Conservation (phyloP, 768 basidiomycete species). For the Sporobolomyces roseus region DNA sequence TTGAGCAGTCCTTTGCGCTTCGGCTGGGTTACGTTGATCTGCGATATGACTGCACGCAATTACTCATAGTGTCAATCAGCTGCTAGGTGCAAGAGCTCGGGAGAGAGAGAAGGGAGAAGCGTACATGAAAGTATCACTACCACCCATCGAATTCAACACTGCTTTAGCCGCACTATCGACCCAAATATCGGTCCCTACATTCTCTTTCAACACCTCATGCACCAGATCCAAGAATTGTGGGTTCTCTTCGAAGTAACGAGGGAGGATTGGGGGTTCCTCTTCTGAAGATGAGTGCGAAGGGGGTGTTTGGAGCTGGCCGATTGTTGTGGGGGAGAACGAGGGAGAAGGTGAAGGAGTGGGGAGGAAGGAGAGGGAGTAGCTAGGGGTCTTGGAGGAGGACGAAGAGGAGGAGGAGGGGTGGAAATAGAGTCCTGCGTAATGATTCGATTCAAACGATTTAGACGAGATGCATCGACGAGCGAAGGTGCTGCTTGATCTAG, state of each 20-base stretch:
- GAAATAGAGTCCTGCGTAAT: conserved; percentile 30
- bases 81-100: neutral
- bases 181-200: conserved; percentile 17
- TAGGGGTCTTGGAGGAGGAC: neutral
- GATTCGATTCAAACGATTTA: neutral
- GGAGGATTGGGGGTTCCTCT: conserved; percentile 9
- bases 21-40: conserved; percentile 35
- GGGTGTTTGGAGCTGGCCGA: conserved; percentile 20
- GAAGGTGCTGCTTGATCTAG: too few species aligned
- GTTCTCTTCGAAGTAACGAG: conserved; percentile 34
- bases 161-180: conserved; percentile 25
- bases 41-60: conserved; percentile 26
- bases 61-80: too few species aligned
- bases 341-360: conserved; percentile 18
- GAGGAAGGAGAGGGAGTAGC: conserved; percentile 36
- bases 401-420: conserved; percentile 12
- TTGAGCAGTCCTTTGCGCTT: conserved; percentile 29
- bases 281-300: neutral
- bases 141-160: neutral
- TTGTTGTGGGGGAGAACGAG: conserved; percentile 38
- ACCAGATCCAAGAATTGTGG: conserved; percentile 17
- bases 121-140: conserved; percentile 30
- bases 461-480: neutral
- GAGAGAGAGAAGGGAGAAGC: neutral
- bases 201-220: conserved; percentile 27